A percentile compares a stretch with the other conserved stretches of the same genome.
Evolutionary conservation across 352 stramenopile genomes (phyloP).

Genomic region (Globisporangium canariense): DNA sequence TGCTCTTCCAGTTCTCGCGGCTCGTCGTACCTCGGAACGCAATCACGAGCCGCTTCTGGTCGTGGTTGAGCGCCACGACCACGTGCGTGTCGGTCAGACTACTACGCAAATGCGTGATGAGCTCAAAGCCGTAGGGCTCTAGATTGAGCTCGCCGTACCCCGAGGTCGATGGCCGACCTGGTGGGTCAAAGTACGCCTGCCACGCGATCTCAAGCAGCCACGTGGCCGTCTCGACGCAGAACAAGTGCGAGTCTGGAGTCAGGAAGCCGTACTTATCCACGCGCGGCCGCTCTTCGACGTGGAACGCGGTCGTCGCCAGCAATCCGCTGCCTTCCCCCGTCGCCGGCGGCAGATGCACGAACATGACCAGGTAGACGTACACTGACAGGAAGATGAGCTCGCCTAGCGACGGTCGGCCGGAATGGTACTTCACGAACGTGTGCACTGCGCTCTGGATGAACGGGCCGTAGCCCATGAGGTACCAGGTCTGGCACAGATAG

Average conservation of each 20-base stretch:
- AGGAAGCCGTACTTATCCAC: slow-evolving; percentile 64
- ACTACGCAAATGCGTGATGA: slow-evolving; percentile 77
- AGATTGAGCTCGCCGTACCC: slow-evolving; percentile 74
- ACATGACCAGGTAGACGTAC: slow-evolving; percentile 83
- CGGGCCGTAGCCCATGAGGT: slow-evolving; percentile 56
- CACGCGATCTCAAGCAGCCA: slow-evolving; percentile 83
- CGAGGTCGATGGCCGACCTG: slow-evolving; percentile 66
- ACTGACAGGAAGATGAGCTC: slow-evolving; percentile 79
- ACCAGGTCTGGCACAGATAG: slow-evolving; percentile 57
- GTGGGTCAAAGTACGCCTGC: slow-evolving; percentile 86
- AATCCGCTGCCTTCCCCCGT: slow-evolving; percentile 44
- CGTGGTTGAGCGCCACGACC: slow-evolving; percentile 43
- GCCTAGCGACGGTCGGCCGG: slow-evolving; percentile 49
- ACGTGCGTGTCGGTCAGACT: slow-evolving; percentile 78
- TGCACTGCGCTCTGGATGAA: slow-evolving; percentile 74
- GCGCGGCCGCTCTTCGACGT: slow-evolving; percentile 62
- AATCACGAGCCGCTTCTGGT: slow-evolving; percentile 73
- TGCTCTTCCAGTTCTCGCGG: slow-evolving; percentile 88
- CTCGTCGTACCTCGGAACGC: slow-evolving; percentile 85
- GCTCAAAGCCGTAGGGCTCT: slow-evolving; percentile 74
- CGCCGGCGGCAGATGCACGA: slow-evolving; percentile 71
- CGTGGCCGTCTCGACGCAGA: slow-evolving; percentile 83
- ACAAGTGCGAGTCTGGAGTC: slow-evolving; percentile 68
- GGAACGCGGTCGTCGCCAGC: slow-evolving; percentile 63
- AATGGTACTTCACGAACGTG: slow-evolving; percentile 57